These are phyloP conservation scores for Phytophthora hibernalis DNA, from an alignment of 352 stramenopile species.

Conservation along the genomic window DNA sequence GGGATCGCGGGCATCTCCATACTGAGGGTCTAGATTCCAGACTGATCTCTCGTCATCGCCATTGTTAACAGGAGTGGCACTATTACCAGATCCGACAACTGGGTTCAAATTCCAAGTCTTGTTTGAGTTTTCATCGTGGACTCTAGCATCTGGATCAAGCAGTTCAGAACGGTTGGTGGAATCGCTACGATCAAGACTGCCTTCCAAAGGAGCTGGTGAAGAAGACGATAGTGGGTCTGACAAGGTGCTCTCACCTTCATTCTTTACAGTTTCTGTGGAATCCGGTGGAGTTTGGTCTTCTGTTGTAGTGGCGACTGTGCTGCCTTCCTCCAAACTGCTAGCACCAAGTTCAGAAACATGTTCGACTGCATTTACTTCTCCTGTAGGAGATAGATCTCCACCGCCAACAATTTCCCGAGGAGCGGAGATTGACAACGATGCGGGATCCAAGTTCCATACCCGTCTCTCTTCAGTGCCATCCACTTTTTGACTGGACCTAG, in stretches of 20 bases:
- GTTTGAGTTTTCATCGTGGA: not conserved
- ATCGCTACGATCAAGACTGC: not conserved
- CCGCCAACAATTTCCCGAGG: not conserved
- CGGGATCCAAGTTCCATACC: constrained; percentile 27
- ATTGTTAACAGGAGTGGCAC: not conserved
- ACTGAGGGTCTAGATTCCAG: constrained; percentile 32
- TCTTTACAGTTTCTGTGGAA: not conserved
- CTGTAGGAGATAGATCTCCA: not conserved
- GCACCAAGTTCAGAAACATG: not conserved
- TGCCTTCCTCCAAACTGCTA: not conserved
- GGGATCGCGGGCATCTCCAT: constrained; percentile 15
- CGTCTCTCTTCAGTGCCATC: constrained; percentile 1
- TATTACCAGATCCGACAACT: not conserved
- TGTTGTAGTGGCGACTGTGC: not conserved
- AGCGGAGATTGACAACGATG: not conserved
- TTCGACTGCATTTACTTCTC: not conserved
- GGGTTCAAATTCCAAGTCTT: constrained; percentile 29
- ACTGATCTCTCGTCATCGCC: not conserved
- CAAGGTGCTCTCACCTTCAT: not conserved
- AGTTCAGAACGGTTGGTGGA: not conserved
- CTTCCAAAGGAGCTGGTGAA: not conserved
- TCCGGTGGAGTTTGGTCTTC: not conserved
- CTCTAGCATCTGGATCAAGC: not conserved
- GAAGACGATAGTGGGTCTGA: constrained; percentile 1
- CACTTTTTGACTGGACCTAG: constrained; percentile 2